Conservation (phyloP, 345 rosid species). For the Raphanus sativus region DNA sequence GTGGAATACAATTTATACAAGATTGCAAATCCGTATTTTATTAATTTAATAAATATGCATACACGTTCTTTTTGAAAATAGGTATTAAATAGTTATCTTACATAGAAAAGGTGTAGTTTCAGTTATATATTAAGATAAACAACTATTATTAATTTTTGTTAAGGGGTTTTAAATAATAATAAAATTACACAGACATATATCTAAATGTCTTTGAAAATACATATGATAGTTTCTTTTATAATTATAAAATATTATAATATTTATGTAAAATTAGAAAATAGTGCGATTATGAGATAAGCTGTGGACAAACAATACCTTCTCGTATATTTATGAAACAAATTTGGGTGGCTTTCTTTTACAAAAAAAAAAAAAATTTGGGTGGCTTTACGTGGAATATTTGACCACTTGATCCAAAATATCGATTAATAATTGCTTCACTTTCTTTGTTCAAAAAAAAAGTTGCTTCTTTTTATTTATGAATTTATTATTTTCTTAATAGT, state of each 20-base stretch:
- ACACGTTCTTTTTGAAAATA: too few relatives aligned
- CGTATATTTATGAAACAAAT: neutral
- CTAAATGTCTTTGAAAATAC: too few relatives aligned
- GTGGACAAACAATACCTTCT: neutral
- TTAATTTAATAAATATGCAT: too few relatives aligned
- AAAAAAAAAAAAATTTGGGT: neutral
- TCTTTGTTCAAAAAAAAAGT: neutral
- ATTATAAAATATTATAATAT: too few relatives aligned
- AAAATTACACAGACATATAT: too few relatives aligned
- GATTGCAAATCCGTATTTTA: neutral
- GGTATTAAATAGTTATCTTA: neutral
- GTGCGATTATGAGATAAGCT: too few relatives aligned
- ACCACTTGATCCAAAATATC: conserved; percentile 9
- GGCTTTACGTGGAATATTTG: conserved; percentile 27
- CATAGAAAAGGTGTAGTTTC: neutral
- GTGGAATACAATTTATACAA: neutral
- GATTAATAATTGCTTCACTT: neutral
- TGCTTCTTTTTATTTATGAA: neutral
- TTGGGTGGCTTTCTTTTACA: neutral
- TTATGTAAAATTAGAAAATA: too few relatives aligned
- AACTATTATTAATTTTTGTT: too few relatives aligned
- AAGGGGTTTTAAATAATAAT: too few relatives aligned
- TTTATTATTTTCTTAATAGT: neutral
- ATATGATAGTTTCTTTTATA: too few relatives aligned
- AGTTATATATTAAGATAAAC: too few relatives aligned